A percentile compares a stretch with the other conserved stretches of the same genome.
Conservation (phyloP, 331 rosid genomes). For the Malus hybrid region DNA sequence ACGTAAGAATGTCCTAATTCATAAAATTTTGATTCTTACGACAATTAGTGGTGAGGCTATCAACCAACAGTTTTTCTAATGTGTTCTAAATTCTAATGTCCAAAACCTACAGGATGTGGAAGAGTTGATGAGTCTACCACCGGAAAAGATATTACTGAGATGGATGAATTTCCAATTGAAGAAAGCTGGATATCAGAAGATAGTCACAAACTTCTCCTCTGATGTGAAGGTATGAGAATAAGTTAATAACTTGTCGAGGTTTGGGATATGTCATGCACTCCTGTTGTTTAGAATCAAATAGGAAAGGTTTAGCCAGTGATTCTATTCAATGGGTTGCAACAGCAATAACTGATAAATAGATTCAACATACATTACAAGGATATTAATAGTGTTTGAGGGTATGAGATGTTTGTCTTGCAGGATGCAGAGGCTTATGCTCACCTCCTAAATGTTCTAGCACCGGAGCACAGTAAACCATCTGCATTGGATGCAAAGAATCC, state of each 20-base stretch:
- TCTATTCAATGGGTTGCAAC: too few species aligned
- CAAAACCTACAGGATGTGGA: conserved; percentile 70
- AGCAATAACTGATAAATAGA: too few species aligned
- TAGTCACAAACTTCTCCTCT: conserved; percentile 83
- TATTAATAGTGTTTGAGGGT: not conserved
- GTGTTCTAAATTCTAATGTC: conserved; percentile 12
- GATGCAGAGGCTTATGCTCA: conserved; percentile 97
- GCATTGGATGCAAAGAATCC: conserved; percentile 65
- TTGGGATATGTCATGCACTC: not conserved
- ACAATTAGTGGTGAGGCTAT: not conserved
- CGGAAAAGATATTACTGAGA: conserved; percentile 86
- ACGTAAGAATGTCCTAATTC: conserved; percentile 33
- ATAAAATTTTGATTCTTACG: not conserved
- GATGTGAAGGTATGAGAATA: conserved; percentile 70
- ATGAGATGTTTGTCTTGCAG: conserved; percentile 34
- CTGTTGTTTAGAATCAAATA: not conserved
- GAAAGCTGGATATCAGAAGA: conserved; percentile 70
- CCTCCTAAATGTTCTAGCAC: conserved; percentile 90
- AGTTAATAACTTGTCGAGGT: not conserved
- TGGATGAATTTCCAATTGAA: conserved; percentile 98
- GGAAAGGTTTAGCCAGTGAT: not conserved
- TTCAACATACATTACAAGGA: not conserved
- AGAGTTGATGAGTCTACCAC: conserved; percentile 93
- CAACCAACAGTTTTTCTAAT: not conserved
- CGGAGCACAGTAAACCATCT: conserved; percentile 75